These are phyloP conservation scores for Eragrostis nindensis DNA, from an alignment of 176 grass and related monocot species.

Conservation along the genomic window DNA sequence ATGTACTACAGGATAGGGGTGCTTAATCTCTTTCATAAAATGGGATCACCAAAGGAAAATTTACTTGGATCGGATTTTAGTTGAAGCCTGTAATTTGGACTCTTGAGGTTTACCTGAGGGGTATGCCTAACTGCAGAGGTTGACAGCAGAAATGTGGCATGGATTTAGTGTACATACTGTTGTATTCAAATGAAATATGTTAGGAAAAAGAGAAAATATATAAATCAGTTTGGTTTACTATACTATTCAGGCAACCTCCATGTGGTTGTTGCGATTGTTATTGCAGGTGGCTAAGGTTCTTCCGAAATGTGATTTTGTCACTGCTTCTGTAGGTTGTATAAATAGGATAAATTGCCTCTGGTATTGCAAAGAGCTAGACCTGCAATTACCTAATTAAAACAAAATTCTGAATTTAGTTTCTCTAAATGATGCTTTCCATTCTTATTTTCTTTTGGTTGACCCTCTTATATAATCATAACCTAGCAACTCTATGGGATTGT, in stretches of 20 bases:
- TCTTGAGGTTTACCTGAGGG: neutral
- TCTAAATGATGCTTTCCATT: neutral
- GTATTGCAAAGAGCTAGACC: neutral
- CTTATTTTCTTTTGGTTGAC: neutral
- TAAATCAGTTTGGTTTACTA: neutral
- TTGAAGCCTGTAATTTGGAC: neutral
- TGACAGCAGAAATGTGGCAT: neutral
- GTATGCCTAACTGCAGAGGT: neutral
- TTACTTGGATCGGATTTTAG: neutral
- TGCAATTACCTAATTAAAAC: neutral
- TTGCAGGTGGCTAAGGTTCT: neutral
- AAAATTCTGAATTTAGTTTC: neutral
- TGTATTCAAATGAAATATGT: conserved; percentile 9
- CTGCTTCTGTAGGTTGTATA: neutral
- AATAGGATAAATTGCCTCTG: neutral
- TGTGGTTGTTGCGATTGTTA: neutral
- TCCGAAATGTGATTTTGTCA: conserved; percentile 7
- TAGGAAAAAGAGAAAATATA: neutral
- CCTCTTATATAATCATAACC: neutral
- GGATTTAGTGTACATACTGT: neutral
- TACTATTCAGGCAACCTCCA: neutral
- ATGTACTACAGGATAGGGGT: neutral
- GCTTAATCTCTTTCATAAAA: neutral
- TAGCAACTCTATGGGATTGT: neutral
- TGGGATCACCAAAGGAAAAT: neutral